Base-by-base conservation (phyloP, 371 early-diverging fungal genomes). In the Entomophthora muscae region DNA sequence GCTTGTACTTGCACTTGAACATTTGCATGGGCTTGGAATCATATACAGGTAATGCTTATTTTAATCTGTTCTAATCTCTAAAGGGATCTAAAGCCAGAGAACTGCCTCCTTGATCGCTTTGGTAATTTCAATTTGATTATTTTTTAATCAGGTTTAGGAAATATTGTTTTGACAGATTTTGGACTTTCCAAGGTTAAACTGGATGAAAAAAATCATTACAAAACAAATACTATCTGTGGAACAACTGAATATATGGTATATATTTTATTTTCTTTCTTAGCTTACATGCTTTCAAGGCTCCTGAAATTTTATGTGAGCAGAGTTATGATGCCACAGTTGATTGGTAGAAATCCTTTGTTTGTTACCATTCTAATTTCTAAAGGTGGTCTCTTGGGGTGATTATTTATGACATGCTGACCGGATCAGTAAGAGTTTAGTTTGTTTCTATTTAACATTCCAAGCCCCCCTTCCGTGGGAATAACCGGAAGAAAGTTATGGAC, bases 361-460 rank as follows among this genome's bases (percentile, higher is more conserved):
- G n/a, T n/a, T n/a, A n/a, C n/a, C n/a, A n/a, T n/a, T n/a, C 26
- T 17, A 17, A 10, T 13, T 27, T 27, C 26, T 17, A 17, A 17
- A 58, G 58, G 88, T 97, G 98, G 98, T 83, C 88, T 23, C 73
- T 93, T 22, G 98, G 94, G 3, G 86, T 94, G 32, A 73, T 93
- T 53, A 76, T 93, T 30, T 94, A 86, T 73, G 92, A 93, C 66
- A 88, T 94, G 88, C 68, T 90, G 65, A 82, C 86, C 2, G 89
- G 89, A 52, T 32, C 61, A 7, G 27, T 59, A 59, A 21, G 27
- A 5, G n/a, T 22, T 5, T 22, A 59, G n/a, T 7, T 59, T 30
- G 26, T 3, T 59, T 12, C 2, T 5, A 26, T 24, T 24, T 21
- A 27, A 31, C 5, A 7, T 53, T 58, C 33, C 10, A 57, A 72